Percentiles rank a stretch among this genome's conserved stretches.
phyloP scores from a whole-genome alignment of 73 alveolate genomes.

The Tetrahymena thermophila region DNA sequence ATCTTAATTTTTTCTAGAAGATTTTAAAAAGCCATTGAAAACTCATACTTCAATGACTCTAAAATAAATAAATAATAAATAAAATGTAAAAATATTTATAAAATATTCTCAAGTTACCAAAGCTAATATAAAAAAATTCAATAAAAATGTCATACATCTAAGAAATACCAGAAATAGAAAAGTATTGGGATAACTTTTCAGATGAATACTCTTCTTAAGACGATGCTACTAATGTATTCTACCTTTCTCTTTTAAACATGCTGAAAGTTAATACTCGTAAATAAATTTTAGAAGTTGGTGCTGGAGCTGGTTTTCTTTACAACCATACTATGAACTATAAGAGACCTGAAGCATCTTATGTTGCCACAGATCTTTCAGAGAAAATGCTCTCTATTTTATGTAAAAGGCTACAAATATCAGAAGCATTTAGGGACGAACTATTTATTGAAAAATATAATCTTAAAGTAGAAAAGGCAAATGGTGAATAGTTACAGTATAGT shows the following conservation, averaged over 20 bases:
- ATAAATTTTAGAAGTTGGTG: neutral
- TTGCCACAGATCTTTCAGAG: neutral
- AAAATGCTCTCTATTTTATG: neutral
- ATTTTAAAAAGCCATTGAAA: neutral
- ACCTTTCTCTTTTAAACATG: neutral
- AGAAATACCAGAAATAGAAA: neutral
- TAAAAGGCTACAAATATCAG: neutral
- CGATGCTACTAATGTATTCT: neutral
- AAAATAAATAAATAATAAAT: neutral
- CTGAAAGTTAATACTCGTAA: neutral
- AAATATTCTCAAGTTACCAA: neutral
- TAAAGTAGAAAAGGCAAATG: constrained; percentile 8
- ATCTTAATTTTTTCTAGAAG: neutral
- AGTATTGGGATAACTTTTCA: neutral
- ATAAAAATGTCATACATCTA: neutral
- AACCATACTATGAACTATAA: neutral
- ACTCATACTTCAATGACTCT: neutral
- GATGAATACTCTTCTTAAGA: neutral
- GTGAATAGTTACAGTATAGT: constrained; percentile 47
- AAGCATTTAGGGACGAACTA: neutral
- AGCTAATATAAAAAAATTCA: neutral
- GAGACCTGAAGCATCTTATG: neutral
- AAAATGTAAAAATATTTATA: neutral
- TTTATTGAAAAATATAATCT: neutral
- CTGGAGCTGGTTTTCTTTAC: neutral